These are phyloP conservation scores for Oryza rufipogon DNA, from an alignment of 176 grass and related monocot genomes.

Conservation along the genomic window DNA sequence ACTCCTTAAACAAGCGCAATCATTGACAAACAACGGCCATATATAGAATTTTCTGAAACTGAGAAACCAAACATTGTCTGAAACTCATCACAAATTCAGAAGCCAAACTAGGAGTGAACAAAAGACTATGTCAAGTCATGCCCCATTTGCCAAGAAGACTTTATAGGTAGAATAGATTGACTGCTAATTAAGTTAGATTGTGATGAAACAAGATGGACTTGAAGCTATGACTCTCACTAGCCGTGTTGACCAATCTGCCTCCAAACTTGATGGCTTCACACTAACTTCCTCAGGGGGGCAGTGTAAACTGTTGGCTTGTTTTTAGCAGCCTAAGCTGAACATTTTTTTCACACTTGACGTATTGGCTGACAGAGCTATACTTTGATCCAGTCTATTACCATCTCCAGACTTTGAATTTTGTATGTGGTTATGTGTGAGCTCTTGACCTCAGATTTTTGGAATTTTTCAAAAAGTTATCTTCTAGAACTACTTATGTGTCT, in stretches of 20 bases:
- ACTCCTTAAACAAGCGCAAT: neutral
- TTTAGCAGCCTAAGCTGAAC: constrained; percentile 18
- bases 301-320: neutral
- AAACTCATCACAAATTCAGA: constrained; percentile 1
- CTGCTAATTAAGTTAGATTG: constrained; percentile 20
- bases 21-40: neutral
- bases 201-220: constrained; percentile 33
- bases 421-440: neutral
- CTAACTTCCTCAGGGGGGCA: constrained; percentile 20
- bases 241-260: constrained; percentile 41
- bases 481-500: neutral
- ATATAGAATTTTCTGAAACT: neutral
- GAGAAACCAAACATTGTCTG: neutral
- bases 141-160: neutral
- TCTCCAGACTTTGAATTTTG: neutral
- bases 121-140: constrained; percentile 28
- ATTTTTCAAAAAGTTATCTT: neutral
- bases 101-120: constrained; percentile 1
- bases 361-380: constrained; percentile 14
- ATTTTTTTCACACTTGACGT: constrained; percentile 9
- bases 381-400: constrained; percentile 32
- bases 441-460: neutral
- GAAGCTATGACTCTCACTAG: constrained; percentile 23
- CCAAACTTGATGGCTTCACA: constrained; percentile 28
- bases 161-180: neutral